These are phyloP conservation scores for Pilatotrama ljubarskyi DNA, from an alignment of 768 basidiomycete genomes.

Conservation along the genomic window DNA sequence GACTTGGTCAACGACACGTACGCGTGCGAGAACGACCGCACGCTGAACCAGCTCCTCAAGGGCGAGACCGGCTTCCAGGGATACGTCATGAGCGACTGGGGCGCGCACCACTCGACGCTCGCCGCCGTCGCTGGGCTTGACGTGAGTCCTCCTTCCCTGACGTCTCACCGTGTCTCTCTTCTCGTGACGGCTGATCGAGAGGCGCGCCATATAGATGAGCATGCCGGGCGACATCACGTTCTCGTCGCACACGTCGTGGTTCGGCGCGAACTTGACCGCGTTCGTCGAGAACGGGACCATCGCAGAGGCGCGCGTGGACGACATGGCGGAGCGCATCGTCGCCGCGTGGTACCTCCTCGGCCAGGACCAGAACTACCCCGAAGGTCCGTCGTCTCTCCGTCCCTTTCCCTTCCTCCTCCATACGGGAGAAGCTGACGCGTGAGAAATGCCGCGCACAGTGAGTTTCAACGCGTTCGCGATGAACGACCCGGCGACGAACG, in stretches of 20 bases:
- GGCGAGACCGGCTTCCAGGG: constrained; percentile 77
- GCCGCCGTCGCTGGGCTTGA: constrained; percentile 63
- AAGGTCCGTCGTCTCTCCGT: constrained; percentile 15
- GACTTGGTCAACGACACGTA: constrained; percentile 70
- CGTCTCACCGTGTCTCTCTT: background rate
- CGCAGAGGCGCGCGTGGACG: constrained; percentile 61
- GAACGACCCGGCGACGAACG: constrained; percentile 53
- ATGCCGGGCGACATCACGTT: constrained; percentile 66
- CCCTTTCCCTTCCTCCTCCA: background rate
- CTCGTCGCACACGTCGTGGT: constrained; percentile 54
- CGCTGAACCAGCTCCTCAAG: constrained; percentile 75
- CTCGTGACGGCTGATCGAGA: background rate
- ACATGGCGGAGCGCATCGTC: constrained; percentile 82
- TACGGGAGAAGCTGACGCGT: background rate
- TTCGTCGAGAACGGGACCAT: constrained; percentile 75
- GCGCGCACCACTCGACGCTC: constrained; percentile 61
- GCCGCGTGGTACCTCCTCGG: constrained; percentile 67
- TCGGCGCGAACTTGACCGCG: constrained; percentile 65
- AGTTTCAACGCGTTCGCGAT: constrained; percentile 72
- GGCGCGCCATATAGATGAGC: constrained; percentile 49
- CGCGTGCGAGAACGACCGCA: constrained; percentile 73
- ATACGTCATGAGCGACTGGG: constrained; percentile 77
- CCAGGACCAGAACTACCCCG: constrained; percentile 67
- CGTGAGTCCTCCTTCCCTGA: constrained; percentile 39
- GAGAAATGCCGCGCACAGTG: constrained; percentile 28